A percentile compares a stretch with the other conserved stretches of the same genome.
phyloP scores from a whole-genome alignment of 306 rosid species.

The Vigna radiata region DNA sequence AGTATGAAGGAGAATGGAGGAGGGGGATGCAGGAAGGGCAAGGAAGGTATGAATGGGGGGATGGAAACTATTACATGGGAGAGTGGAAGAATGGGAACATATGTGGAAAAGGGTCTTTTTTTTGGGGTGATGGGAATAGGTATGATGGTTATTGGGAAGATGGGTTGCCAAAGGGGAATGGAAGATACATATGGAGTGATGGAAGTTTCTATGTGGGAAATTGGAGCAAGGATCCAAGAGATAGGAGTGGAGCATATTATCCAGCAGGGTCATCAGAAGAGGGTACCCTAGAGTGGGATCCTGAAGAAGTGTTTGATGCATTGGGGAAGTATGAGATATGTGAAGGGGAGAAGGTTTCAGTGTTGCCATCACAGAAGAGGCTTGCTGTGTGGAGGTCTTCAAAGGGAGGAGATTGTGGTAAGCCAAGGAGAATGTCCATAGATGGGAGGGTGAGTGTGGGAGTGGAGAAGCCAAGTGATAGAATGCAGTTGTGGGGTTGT shows the following conservation, averaged over 20 bases:
- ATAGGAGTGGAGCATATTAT: slow-evolving; percentile 83
- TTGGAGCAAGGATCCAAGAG: slow-evolving; percentile 83
- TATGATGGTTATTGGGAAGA: slow-evolving; percentile 87
- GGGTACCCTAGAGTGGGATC: slow-evolving; percentile 76
- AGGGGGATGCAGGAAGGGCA: slow-evolving; percentile 78
- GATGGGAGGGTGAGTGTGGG: slow-evolving; percentile 80
- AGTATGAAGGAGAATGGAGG: slow-evolving; percentile 85
- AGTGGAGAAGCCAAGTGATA: slow-evolving; percentile 69
- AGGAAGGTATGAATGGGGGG: slow-evolving; percentile 77
- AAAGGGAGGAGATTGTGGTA: slow-evolving; percentile 56
- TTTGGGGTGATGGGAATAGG: slow-evolving; percentile 72
- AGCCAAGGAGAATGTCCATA: slow-evolving; percentile 70
- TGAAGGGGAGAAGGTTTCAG: slow-evolving; percentile 72
- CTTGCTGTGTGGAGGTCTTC: slow-evolving; percentile 89
- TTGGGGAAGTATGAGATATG: slow-evolving; percentile 55
- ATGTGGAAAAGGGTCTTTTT: slow-evolving; percentile 73
- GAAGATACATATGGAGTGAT: slow-evolving; percentile 74
- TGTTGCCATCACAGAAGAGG: slow-evolving; percentile 86
- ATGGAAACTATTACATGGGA: slow-evolving; percentile 64
- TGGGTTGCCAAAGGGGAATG: slow-evolving; percentile 77
- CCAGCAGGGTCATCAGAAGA: slow-evolving; percentile 58
- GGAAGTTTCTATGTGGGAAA: slow-evolving; percentile 79
- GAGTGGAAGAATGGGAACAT: slow-evolving; percentile 89
- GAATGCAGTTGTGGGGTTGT: slow-evolving; percentile 74
- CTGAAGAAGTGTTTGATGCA: slow-evolving; percentile 65